Conservation (phyloP, 148 eudicot species). For the Nyssa sinensis region DNA sequence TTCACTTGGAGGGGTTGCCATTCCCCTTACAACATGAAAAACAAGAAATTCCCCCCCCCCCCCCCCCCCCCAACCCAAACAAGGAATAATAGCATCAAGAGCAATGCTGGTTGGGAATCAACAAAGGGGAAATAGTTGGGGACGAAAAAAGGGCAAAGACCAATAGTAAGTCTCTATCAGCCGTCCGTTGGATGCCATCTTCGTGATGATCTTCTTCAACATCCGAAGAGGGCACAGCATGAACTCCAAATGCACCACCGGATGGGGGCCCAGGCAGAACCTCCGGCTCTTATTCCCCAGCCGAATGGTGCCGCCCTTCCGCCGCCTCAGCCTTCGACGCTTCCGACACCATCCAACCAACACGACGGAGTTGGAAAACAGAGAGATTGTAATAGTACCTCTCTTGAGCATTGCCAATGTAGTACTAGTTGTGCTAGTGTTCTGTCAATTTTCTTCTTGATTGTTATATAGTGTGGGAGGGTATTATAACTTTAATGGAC, state of each 20-base stretch:
- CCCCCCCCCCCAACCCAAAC: no score
- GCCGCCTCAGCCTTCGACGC: constrained; percentile 41
- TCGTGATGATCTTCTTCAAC: constrained; percentile 47
- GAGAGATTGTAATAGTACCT: constrained; percentile 24
- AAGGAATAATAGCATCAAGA: neutral
- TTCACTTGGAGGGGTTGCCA: no score
- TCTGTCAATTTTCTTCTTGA: neutral
- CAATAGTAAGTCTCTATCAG: constrained; percentile 57
- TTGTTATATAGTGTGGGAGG: neutral
- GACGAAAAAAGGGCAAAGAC: constrained; percentile 64
- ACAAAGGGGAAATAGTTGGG: constrained; percentile 72
- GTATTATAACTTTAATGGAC: no score
- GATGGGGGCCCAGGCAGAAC: no score
- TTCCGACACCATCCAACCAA: constrained; percentile 51
- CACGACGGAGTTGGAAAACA: constrained; percentile 33
- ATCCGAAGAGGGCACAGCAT: constrained; percentile 43
- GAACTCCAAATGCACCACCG: constrained; percentile 57
- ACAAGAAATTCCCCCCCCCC: no score
- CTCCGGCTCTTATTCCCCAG: constrained; percentile 59
- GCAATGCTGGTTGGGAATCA: constrained; percentile 15
- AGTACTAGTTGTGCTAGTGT: neutral
- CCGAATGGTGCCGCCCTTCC: constrained; percentile 33
- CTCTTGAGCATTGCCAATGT: constrained; percentile 24
- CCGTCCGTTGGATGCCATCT: constrained; percentile 37
- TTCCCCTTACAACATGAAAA: no score